Conservation (phyloP, 306 rosid genomes). For the Rubus idaeus region DNA sequence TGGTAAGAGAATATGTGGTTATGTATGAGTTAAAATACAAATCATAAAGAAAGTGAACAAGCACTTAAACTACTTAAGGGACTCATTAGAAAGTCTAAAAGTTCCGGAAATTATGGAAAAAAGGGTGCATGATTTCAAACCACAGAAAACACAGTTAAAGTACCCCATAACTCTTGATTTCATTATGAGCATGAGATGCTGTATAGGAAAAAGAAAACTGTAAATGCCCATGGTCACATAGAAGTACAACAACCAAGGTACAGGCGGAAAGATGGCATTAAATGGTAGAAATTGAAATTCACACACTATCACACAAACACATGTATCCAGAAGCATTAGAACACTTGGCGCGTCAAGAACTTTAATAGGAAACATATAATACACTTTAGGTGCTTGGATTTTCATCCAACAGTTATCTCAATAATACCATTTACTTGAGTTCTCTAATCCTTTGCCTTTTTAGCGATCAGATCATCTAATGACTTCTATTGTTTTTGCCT, state of each 20-base stretch:
- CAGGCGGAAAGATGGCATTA: not conserved
- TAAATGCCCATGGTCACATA: not conserved
- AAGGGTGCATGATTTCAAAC: not conserved
- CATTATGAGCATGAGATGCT: not conserved
- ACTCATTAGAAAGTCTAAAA: slow-evolving; percentile 2
- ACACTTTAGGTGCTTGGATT: not conserved
- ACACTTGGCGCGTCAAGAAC: not conserved
- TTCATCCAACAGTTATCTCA: not conserved
- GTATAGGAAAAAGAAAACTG: not conserved
- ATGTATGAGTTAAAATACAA: not conserved
- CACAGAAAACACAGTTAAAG: not conserved
- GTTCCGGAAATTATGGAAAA: not conserved
- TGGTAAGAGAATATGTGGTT: slow-evolving; percentile 34
- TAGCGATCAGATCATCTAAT: not conserved
- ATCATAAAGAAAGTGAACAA: slow-evolving; percentile 17
- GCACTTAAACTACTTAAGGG: not conserved
- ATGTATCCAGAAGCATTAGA: not conserved
- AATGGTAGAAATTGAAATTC: not conserved
- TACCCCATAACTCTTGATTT: not conserved
- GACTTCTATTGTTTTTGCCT: not conserved
- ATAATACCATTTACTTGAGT: not conserved
- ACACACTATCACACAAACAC: not conserved
- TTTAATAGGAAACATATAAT: not conserved
- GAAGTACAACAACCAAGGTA: not conserved
- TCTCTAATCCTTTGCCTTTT: not conserved